Conservation (phyloP, 2,329 filamentous ascomycete genomes). For the Aspergillus neotritici region DNA sequence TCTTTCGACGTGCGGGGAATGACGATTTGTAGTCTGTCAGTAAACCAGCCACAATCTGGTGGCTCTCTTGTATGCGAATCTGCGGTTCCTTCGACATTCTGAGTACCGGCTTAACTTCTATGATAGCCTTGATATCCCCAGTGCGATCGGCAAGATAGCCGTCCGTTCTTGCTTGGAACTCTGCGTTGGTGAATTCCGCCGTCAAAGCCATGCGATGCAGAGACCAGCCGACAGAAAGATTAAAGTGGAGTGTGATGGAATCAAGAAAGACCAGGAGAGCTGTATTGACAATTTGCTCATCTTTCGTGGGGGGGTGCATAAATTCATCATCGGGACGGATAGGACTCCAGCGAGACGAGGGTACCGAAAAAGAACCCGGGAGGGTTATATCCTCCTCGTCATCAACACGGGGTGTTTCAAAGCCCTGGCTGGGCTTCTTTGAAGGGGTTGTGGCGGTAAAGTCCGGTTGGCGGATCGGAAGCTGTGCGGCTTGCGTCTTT, state of each 20-base stretch:
- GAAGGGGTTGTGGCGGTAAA: too few species aligned
- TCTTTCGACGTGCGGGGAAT: too few species aligned
- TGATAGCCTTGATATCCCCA: constrained; percentile 1
- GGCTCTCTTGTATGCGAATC: constrained; percentile 15
- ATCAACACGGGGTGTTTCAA: too few species aligned
- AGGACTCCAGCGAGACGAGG: too few species aligned
- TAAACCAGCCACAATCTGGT: constrained; percentile 8
- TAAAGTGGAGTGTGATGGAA: constrained; percentile 10
- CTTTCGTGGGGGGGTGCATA: constrained; percentile 10
- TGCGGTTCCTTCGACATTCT: neutral
- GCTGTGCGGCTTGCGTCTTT: too few species aligned
- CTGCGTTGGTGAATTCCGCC: constrained; percentile 6
- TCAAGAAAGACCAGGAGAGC: constrained; percentile 14
- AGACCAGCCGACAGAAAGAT: constrained; percentile 8
- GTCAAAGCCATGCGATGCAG: constrained; percentile 10
- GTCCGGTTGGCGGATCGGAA: too few species aligned
- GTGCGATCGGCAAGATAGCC: constrained; percentile 12
- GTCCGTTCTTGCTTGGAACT: constrained; percentile 15
- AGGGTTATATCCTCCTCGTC: too few species aligned
- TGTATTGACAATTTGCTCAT: constrained; percentile 19
- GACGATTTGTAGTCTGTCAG: too few species aligned
- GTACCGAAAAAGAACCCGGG: too few species aligned
- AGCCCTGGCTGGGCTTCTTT: too few species aligned
- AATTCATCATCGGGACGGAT: neutral
- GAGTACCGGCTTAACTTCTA: constrained; percentile 13